A percentile compares a stretch with the other conserved stretches of the same genome.
Conservation (phyloP, 2,329 filamentous ascomycete species). For the Teratosphaeriaceae sp. region DNA sequence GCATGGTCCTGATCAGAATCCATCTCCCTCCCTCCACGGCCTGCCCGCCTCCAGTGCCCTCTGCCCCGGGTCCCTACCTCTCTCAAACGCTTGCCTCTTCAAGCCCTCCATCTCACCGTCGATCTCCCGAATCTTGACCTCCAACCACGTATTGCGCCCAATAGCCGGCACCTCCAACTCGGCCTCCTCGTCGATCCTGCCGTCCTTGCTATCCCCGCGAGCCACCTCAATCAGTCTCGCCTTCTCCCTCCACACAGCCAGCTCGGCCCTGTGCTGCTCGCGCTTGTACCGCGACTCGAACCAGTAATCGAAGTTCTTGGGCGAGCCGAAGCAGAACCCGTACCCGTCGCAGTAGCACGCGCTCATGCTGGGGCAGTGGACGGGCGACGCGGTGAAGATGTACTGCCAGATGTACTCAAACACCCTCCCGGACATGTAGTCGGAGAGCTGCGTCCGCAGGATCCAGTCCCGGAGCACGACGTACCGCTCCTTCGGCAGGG, state of each 20-base stretch:
- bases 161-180: slow-evolving; percentile 32
- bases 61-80: slow-evolving; percentile 45
- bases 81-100: slow-evolving; percentile 40
- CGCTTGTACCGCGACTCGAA: slow-evolving; percentile 40
- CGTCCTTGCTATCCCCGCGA: slow-evolving; percentile 32
- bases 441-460: slow-evolving; percentile 48
- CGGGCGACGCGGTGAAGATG: slow-evolving; percentile 48
- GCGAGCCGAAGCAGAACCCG: slow-evolving; percentile 53
- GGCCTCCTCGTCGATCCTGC: slow-evolving; percentile 35
- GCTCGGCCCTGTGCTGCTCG: slow-evolving; percentile 34
- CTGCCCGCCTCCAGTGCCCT: slow-evolving; percentile 49
- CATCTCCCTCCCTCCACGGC: slow-evolving; percentile 50
- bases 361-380: slow-evolving; percentile 47
- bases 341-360: slow-evolving; percentile 59
- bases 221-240: slow-evolving; percentile 31
- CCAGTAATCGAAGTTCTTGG: slow-evolving; percentile 43
- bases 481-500: slow-evolving; percentile 48
- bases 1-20: slow-evolving; percentile 43
- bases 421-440: slow-evolving; percentile 52
- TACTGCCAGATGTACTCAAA: slow-evolving; percentile 62
- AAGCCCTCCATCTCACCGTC: slow-evolving; percentile 36
- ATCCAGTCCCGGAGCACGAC: slow-evolving; percentile 56
- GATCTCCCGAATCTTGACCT: slow-evolving; percentile 38
- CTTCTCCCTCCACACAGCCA: slow-evolving; percentile 38
- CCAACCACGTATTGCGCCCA: slow-evolving; percentile 39